Evolutionary conservation across 2,329 filamentous ascomycete genomes (phyloP), one percentile per base, ranked within the genome.

Genomic region (Colletotrichum trifolii): DNA sequence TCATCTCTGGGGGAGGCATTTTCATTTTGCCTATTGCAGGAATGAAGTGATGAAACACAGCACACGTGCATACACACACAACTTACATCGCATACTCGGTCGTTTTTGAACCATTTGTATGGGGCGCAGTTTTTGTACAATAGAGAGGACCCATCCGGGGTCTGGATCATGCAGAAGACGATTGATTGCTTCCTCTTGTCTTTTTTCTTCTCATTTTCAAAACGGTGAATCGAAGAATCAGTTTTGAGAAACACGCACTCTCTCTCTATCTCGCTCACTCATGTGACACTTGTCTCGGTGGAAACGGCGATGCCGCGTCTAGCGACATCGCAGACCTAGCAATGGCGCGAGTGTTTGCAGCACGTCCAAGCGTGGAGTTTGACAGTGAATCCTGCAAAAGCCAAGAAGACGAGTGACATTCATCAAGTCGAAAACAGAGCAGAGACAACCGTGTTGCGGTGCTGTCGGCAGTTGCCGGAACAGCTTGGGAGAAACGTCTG

Each of bases 21-120:
- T 65, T 52, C 12, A 56, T 46, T 33, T 42, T 38, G 50, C 55
- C 57, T 58, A 50, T 66, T 59, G 53, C 63, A 62, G 61, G 48
- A 67, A 67, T 65, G 64, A 67, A 61, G 62, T 61, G 61, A 67
- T 54, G 65, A 66, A 50, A 60, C 42, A 60, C 17, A 39, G 25
- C 42, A 39, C 15, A 40, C 42, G 38, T 15, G 33, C 43, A 39
- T 60, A 55, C 47, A 60, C 58, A 11, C 45, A 33, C n/a, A 34
- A 8, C 25, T 11, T 11, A 48, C 45, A 25, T 12, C 45, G 12
- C 12, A 11, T 48, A 17, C 15, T 36, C 7, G 36, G 47, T 53
- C 11, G 25, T 11, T 38, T 38, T 59, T 38, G n/a, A 45, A 58
- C n/a, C 13, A 34, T 25, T 25, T 35, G 55, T 58, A 58, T 50